These are phyloP conservation scores for Cyathus striatus DNA, from an alignment of 768 basidiomycete species.

Conservation along the genomic window DNA sequence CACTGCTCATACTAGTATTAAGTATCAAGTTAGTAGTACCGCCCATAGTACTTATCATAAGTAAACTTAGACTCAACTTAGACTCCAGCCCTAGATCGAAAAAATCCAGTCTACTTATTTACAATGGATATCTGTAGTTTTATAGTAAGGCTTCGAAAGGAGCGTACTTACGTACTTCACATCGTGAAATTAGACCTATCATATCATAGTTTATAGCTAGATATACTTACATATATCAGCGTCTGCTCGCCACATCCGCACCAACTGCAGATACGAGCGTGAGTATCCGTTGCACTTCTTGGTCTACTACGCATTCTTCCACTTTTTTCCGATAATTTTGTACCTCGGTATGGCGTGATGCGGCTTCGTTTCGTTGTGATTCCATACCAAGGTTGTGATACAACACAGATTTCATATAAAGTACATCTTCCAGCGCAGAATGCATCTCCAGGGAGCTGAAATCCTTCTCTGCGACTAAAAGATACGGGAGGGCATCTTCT, in stretches of 20 bases:
- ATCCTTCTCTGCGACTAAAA: constrained; percentile 62
- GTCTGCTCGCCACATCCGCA: constrained; percentile 41
- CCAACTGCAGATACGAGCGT: constrained; percentile 58
- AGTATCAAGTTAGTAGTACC: no score
- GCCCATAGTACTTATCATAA: no score
- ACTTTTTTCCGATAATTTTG: constrained; percentile 32
- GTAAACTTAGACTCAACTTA: no score
- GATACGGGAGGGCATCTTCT: constrained; percentile 53
- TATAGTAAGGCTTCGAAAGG: no score
- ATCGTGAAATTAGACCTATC: no score
- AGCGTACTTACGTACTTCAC: no score
- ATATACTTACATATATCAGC: no score
- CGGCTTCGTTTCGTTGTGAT: constrained; percentile 49
- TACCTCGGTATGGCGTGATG: constrained; percentile 42
- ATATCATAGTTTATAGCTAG: no score
- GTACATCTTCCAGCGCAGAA: constrained; percentile 58
- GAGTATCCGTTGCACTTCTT: constrained; percentile 50
- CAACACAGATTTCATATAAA: constrained; percentile 65
- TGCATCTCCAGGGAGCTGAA: constrained; percentile 56
- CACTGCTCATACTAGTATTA: no score
- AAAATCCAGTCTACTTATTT: no score
- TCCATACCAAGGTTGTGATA: constrained; percentile 64
- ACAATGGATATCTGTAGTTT: no score
- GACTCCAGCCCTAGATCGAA: no score
- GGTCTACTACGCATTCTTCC: constrained; percentile 42